Evolutionary conservation across 148 eudicot species (phyloP).

Genomic region (Silene uniflora): DNA sequence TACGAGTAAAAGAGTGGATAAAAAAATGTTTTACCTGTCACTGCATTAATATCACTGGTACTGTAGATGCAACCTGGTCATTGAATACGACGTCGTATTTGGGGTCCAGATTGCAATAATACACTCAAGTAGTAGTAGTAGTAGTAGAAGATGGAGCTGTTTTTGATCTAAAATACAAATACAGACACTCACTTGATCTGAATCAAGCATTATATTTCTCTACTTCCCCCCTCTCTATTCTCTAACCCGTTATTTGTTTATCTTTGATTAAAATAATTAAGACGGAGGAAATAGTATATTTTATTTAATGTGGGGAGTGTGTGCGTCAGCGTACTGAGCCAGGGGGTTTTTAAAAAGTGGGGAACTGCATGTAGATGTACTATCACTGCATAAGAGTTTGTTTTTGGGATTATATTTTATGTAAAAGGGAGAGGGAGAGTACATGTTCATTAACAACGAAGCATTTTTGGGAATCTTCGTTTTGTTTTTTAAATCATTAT

Average conservation of each 20-base stretch:
- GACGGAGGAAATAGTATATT: no score
- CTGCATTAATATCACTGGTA: neutral
- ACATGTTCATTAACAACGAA: neutral
- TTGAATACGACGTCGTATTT: neutral
- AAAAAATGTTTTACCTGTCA: neutral
- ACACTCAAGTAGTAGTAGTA: no score
- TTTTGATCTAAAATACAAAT: constrained; percentile 3
- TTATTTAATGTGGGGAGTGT: neutral
- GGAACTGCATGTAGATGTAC: neutral
- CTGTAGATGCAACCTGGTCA: neutral
- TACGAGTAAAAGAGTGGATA: neutral
- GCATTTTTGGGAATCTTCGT: constrained; percentile 10
- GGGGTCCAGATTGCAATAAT: neutral
- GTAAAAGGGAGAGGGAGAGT: neutral
- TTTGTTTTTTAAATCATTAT: neutral
- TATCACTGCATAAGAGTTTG: neutral
- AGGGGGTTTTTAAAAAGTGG: neutral
- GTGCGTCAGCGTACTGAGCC: constrained; percentile 7
- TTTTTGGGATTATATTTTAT: neutral
- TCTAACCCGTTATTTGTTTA: no score
- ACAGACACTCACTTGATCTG: neutral
- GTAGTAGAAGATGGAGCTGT: neutral
- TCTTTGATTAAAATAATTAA: no score
- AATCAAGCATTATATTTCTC: neutral
- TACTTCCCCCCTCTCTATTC: neutral